phyloP scores from a whole-genome alignment of 495 filamentous ascomycete species.

The Penicillium pulvis region DNA sequence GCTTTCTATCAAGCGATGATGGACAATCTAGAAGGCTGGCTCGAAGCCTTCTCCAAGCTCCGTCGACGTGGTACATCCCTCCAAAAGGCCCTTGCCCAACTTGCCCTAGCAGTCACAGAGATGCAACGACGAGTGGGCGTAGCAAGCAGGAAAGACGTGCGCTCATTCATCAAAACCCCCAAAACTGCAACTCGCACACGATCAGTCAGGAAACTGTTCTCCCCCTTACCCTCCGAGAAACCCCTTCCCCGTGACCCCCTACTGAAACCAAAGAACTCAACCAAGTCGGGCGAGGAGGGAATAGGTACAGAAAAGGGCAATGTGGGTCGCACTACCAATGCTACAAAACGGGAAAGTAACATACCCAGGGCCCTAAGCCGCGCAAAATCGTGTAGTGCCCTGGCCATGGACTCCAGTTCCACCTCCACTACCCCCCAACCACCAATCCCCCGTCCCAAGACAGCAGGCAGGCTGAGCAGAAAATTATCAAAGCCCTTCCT shows the following conservation, averaged over 20 bases:
- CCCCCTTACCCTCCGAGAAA: slow-evolving; percentile 21
- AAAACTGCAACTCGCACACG: slow-evolving; percentile 17
- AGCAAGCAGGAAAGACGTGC: slow-evolving; percentile 64
- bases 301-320: slow-evolving; percentile 25
- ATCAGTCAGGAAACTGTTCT: slow-evolving; percentile 28
- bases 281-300: slow-evolving; percentile 11
- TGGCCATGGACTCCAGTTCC: slow-evolving; percentile 17
- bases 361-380: slow-evolving; percentile 18
- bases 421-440: slow-evolving; percentile 10
- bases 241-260: slow-evolving; percentile 41
- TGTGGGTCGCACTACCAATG: slow-evolving; percentile 6
- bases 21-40: slow-evolving; percentile 86
- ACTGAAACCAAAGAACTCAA: slow-evolving; percentile 8
- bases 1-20: slow-evolving; percentile 79
- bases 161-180: slow-evolving; percentile 17
- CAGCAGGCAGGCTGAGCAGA: slow-evolving; percentile 27
- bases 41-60: slow-evolving; percentile 65
- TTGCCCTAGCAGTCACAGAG: slow-evolving; percentile 69
- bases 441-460: slow-evolving; percentile 21
- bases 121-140: slow-evolving; percentile 76
- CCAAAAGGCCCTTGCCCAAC: slow-evolving; percentile 60
- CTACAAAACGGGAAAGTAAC: slow-evolving; percentile 10
- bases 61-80: slow-evolving; percentile 65
- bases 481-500: slow-evolving; percentile 34
- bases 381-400: slow-evolving; percentile 30